Conservation (phyloP, 345 rosid species). For the Sisymbrium altissimum region DNA sequence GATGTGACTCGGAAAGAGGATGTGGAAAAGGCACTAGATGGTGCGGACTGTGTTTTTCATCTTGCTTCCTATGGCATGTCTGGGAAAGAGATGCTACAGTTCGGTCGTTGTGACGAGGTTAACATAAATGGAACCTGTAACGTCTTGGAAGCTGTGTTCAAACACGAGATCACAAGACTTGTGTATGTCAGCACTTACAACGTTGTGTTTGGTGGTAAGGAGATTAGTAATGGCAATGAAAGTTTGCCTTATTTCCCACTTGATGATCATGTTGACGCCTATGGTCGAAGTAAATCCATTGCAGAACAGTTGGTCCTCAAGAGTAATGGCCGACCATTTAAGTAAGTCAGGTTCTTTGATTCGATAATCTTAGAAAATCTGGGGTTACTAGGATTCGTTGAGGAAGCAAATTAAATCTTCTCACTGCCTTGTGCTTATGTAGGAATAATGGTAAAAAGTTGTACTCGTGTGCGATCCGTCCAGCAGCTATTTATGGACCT, state of each 20-base stretch:
- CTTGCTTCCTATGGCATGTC: slow-evolving; percentile 94
- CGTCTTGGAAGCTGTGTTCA: slow-evolving; percentile 63
- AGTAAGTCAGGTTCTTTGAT: slow-evolving; percentile 45
- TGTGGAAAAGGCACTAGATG: slow-evolving; percentile 59
- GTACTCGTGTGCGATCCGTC: slow-evolving; percentile 81
- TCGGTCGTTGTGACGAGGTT: slow-evolving; percentile 75
- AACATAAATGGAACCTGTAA: slow-evolving; percentile 82
- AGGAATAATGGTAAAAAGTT: slow-evolving; percentile 58
- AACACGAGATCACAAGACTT: slow-evolving; percentile 62
- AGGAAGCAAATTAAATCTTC: not conserved
- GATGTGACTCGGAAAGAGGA: slow-evolving; percentile 55
- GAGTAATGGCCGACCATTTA: slow-evolving; percentile 64
- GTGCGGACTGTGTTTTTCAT: slow-evolving; percentile 79
- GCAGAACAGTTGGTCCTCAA: slow-evolving; percentile 85
- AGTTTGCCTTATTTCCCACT: slow-evolving; percentile 72
- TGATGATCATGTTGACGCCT: slow-evolving; percentile 70
- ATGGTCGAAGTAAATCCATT: slow-evolving; percentile 71
- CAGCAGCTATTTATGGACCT: slow-evolving; percentile 93
- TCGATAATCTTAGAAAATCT: not conserved
- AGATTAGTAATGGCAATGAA: slow-evolving; percentile 81
- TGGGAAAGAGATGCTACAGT: slow-evolving; percentile 90
- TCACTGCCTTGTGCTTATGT: not conserved
- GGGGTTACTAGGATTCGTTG: not conserved
- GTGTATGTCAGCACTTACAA: slow-evolving; percentile 87
- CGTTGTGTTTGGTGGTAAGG: slow-evolving; percentile 86